Evolutionary conservation across 2,329 filamentous ascomycete species (phyloP), one percentile per base, ranked within the genome.

Genomic region (Fusarium zealandicum): DNA sequence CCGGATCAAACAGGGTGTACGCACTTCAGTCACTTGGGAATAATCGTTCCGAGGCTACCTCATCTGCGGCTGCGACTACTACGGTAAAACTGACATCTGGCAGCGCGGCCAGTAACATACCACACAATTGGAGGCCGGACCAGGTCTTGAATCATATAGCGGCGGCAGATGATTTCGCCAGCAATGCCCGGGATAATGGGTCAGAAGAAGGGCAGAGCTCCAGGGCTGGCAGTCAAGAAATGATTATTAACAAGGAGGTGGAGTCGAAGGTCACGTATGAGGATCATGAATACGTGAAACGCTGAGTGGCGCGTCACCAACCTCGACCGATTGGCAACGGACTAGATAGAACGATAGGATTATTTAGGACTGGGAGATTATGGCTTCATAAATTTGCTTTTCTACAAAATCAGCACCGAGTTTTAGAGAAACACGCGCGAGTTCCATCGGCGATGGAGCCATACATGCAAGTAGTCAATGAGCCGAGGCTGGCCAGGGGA

Each of bases 191-290:
- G 5, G 60, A 58, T 1, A 31, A 59, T 13, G 6, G 52, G 3
- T 56, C 60, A 1, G 52, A 64, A 4, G 55, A 61, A 28, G 58
- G 38, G 8, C 36, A 41, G 12, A 43, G 33, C 8, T 64, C 54
- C 8, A 47, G 61, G 4, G 44, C 45, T n/a, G 61, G 61, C 5
- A 64, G 61, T 35, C 61, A 64, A 8, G 61, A 64, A 5, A 32
- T 64, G 48, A 64, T 64, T 7, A 64, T 64, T 12, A 64, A 50
- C 12, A 64, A 62, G 42, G 51, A 62, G 28, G 57, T 64, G 3
- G 49, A 36, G 2, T 64, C 57, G 60, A 28, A 56, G 5, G 37
- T 64, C 7, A 56, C 54, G 4, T 59, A 61, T 1, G 61, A 64
- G 14, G 38, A 51, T 8, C 31, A 43, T 5, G 46, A 51, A 16